These are phyloP conservation scores for Verticillium longisporum DNA, from an alignment of 2,329 filamentous ascomycete genomes.

Conservation along the genomic window DNA sequence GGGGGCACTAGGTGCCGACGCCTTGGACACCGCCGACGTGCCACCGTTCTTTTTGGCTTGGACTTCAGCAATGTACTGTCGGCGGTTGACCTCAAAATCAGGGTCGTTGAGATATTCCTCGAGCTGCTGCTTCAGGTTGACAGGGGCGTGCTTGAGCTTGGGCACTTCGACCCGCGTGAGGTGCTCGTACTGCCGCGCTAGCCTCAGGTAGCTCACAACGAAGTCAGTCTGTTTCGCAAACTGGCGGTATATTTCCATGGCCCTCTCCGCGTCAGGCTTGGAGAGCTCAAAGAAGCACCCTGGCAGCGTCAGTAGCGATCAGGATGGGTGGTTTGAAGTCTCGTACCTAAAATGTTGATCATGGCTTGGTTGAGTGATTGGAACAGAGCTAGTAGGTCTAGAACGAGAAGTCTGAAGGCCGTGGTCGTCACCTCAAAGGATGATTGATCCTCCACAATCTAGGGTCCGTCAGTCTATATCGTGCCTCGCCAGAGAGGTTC, in stretches of 20 bases:
- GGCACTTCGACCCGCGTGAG: constrained; percentile 91
- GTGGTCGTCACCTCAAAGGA: constrained; percentile 77
- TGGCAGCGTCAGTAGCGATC: constrained; percentile 24
- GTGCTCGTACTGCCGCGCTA: constrained; percentile 85
- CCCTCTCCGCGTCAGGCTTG: constrained; percentile 83
- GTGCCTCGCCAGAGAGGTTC: background rate
- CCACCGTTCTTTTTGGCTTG: constrained; percentile 57
- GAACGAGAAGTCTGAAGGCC: constrained; percentile 82
- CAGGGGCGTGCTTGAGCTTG: constrained; percentile 93
- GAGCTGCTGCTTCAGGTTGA: constrained; percentile 79
- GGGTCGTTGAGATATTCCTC: constrained; percentile 93
- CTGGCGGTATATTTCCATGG: constrained; percentile 83
- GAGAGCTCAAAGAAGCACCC: constrained; percentile 99
- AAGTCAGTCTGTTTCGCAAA: constrained; percentile 90
- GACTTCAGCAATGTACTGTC: constrained; percentile 86
- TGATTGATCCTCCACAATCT: constrained; percentile 60
- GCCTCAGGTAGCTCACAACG: constrained; percentile 82
- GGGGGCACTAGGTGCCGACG: constrained; percentile 26
- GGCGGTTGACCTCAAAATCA: constrained; percentile 88
- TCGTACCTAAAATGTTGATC: constrained; percentile 87
- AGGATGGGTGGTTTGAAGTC: constrained; percentile 4
- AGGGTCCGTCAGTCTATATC: constrained; percentile 7
- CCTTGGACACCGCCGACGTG: constrained; percentile 21
- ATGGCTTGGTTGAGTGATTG: constrained; percentile 94
- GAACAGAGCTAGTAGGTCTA: constrained; percentile 85